phyloP scores from a whole-genome alignment of 805 yeast species.

The Candida incommunis region DNA sequence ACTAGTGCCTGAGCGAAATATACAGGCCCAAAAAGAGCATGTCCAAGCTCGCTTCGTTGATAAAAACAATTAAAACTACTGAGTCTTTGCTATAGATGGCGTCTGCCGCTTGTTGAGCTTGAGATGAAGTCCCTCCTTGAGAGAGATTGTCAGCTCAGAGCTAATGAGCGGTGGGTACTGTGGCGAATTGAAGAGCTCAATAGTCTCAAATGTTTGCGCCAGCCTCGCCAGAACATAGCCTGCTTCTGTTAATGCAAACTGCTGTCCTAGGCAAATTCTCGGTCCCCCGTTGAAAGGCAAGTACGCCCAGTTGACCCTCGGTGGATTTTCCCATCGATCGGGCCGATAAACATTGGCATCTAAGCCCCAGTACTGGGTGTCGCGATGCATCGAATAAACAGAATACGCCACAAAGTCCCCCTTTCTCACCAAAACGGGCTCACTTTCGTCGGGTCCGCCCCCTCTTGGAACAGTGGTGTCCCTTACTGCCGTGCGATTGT shows the following conservation, averaged over 20 bases:
- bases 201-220: slow-evolving; percentile 17
- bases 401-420: slow-evolving; percentile 24
- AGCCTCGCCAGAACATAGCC: slow-evolving; percentile 28
- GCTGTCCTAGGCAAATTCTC: slow-evolving; percentile 34
- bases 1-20: too few species aligned
- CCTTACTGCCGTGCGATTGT: slow-evolving; percentile 25
- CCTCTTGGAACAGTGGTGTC: slow-evolving; percentile 31
- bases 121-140: neutral
- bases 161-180: neutral
- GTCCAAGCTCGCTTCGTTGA: too few species aligned
- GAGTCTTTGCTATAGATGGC: too few species aligned
- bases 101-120: too few species aligned
- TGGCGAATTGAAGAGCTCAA: slow-evolving; percentile 4
- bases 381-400: slow-evolving; percentile 26
- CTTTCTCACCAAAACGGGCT: slow-evolving; percentile 25
- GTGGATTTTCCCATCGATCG: slow-evolving; percentile 24
- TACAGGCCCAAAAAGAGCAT: too few species aligned
- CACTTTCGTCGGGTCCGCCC: slow-evolving; percentile 24
- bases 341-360: slow-evolving; percentile 27
- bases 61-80: too few species aligned
- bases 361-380: slow-evolving; percentile 22
- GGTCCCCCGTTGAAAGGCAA: slow-evolving; percentile 36
- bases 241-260: slow-evolving; percentile 34
- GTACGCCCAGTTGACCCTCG: slow-evolving; percentile 23
- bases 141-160: neutral